phyloP scores from a whole-genome alignment of 2,329 filamentous ascomycete genomes.

The Didymella pomorum region DNA sequence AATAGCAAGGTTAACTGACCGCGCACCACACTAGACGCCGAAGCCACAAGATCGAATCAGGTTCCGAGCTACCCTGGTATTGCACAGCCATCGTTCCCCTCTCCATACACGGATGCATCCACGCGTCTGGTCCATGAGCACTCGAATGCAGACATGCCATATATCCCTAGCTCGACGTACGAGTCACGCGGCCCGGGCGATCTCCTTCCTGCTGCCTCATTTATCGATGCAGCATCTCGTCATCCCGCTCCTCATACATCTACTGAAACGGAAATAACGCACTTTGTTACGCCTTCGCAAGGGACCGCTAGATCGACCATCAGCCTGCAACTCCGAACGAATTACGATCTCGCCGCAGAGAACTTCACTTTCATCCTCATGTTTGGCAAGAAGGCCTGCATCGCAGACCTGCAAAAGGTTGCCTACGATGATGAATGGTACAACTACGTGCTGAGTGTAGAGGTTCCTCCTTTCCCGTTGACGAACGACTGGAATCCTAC shows the following conservation, averaged over 20 bases:
- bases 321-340: constrained; percentile 75
- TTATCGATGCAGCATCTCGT: constrained; percentile 66
- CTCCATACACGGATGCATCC: constrained; percentile 59
- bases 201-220: constrained; percentile 58
- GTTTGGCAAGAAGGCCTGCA: constrained; percentile 80
- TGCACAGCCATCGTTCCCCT: constrained; percentile 59
- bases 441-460: constrained; percentile 75
- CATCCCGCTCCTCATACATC: constrained; percentile 58
- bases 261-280: constrained; percentile 65
- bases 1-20: constrained; percentile 55
- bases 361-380: constrained; percentile 67
- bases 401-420: constrained; percentile 70
- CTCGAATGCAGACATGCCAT: constrained; percentile 54
- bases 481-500: constrained; percentile 64
- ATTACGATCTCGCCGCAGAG: constrained; percentile 74
- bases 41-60: constrained; percentile 67
- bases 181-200: constrained; percentile 54
- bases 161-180: constrained; percentile 58
- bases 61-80: constrained; percentile 60
- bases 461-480: constrained; percentile 71
- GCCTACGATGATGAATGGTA: constrained; percentile 66
- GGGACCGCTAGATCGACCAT: constrained; percentile 76
- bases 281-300: constrained; percentile 69
- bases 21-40: constrained; percentile 61
- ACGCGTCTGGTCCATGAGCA: constrained; percentile 60